Evolutionary conservation across 352 stramenopile species (phyloP).

Genomic region (Blastocystis sp.): DNA sequence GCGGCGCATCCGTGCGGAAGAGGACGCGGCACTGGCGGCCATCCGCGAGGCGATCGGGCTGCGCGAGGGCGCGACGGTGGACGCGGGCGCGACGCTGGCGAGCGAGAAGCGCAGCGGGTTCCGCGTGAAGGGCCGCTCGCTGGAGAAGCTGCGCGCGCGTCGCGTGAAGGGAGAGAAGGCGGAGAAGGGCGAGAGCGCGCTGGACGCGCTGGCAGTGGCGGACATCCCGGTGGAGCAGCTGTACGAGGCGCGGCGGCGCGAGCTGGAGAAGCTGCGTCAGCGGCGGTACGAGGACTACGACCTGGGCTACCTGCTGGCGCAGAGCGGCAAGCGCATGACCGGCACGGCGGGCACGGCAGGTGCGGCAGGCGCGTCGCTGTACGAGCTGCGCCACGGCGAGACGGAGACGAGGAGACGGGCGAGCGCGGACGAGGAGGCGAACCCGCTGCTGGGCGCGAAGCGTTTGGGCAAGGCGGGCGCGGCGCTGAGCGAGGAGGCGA

Average conservation of each 20-base stretch:
- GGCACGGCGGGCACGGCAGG: too few species aligned
- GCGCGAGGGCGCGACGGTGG: neutral
- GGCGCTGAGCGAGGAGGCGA: neutral
- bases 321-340: conserved; percentile 11
- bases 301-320: neutral
- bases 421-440: conserved; percentile 24
- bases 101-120: too few species aligned
- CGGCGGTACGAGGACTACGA: conserved; percentile 20
- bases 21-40: neutral
- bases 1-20: neutral
- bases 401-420: neutral
- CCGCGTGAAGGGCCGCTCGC: neutral
- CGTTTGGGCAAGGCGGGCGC: neutral
- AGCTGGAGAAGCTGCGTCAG: conserved; percentile 8
- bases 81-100: neutral
- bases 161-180: neutral
- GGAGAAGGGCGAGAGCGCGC: neutral
- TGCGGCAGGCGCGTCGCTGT: neutral
- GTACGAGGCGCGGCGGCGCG: conserved; percentile 13
- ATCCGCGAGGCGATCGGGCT: neutral
- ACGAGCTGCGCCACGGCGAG: conserved; percentile 12
- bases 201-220: conserved; percentile 16
- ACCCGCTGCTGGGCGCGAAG: neutral
- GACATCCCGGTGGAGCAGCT: conserved; percentile 29
- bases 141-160: neutral